Base-by-base conservation (phyloP, 805 yeast genomes). In the Yamadazyma olivae region DNA sequence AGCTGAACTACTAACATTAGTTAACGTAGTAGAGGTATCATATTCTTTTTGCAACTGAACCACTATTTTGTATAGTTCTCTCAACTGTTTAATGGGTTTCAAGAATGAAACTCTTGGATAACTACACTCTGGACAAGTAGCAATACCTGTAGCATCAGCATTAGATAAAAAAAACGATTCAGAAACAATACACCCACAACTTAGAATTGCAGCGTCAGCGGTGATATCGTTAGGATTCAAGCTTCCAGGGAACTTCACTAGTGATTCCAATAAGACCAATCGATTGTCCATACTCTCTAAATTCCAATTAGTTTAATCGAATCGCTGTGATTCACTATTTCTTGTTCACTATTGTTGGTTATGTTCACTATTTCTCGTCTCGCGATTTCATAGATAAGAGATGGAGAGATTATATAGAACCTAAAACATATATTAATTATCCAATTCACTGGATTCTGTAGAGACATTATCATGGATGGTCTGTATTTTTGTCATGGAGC, bases 181-280 rank as follows among this genome's bases (percentile, higher is more conserved):
- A 2, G 70, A 62, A 2, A 53, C 59, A 19, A 67, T 47, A 45
- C 73, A 67, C 2, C 72, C 72, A 45, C 73, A 67, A 3, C 58
- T 48, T n/a, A 67, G 53, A 10, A 66, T 58, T 12, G 61, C 50
- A 4, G 63, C 55, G 43, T 67, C 73, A 2, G 51, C 18, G 5
- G 58, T 56, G 2, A 57, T 20, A 1, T 32, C 33, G n/a, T 28
- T 27, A 2, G 45, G 39, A 20, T 16, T 21, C 27, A 30, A 13
- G 16, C 33, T 30, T 16, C 30, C 33, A 7, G 33, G 34, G 10
- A 31, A 30, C 30, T 34, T 32, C 26, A 43, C 22, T 8, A 33
- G 48, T 43, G 56, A 44, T 48, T 34, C 47, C 43, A 20, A 38
- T 6, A 6, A 25, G 28, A 9, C 24, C n/a, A n/a, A n/a, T n/a